Percentiles rank a stretch among this genome's conserved stretches.
phyloP scores from a whole-genome alignment of 73 alveolate species.

The Uronychia binucleata region DNA sequence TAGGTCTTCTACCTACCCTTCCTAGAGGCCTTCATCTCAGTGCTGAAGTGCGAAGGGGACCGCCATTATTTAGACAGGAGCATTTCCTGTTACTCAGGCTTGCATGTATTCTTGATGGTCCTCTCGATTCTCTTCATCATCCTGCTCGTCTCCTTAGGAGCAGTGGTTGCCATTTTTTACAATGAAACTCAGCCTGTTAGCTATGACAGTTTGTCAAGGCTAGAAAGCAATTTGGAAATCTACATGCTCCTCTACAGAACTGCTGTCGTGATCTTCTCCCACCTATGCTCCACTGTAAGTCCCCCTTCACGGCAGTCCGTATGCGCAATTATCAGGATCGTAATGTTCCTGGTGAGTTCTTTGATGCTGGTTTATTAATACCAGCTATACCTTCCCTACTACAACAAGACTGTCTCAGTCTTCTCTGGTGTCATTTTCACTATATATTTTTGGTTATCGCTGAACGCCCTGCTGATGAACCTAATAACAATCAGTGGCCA shows the following conservation, averaged over 20 bases:
- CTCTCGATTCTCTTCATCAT: conserved; percentile 7
- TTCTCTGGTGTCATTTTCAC: conserved; percentile 35
- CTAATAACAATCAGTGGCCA: conserved; percentile 21
- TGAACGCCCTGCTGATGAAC: conserved; percentile 20
- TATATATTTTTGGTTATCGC: conserved; percentile 28
- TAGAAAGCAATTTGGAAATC: conserved; percentile 32
- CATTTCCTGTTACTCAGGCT: conserved; percentile 12
- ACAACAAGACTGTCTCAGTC: conserved; percentile 23
- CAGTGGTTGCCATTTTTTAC: conserved; percentile 26
- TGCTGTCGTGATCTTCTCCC: conserved; percentile 10
- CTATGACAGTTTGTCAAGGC: conserved; percentile 22
- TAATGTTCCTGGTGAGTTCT: conserved; percentile 8
- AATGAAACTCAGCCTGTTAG: conserved; percentile 52
- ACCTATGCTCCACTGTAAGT: conserved; percentile 8
- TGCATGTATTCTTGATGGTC: conserved; percentile 11
- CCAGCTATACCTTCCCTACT: conserved; percentile 31
- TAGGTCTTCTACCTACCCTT: conserved; percentile 46
- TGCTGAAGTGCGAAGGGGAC: conserved; percentile 17
- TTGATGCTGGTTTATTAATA: conserved; percentile 12
- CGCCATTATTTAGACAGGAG: conserved; percentile 9
- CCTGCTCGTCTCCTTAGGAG: not conserved
- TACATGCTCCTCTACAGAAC: conserved; percentile 13
- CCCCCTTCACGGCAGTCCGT: not conserved
- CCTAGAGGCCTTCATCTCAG: conserved; percentile 26
- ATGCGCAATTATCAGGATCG: not conserved